phyloP scores from a whole-genome alignment of 192 early-diverging fungal species.

The Phycomyces nitens region DNA sequence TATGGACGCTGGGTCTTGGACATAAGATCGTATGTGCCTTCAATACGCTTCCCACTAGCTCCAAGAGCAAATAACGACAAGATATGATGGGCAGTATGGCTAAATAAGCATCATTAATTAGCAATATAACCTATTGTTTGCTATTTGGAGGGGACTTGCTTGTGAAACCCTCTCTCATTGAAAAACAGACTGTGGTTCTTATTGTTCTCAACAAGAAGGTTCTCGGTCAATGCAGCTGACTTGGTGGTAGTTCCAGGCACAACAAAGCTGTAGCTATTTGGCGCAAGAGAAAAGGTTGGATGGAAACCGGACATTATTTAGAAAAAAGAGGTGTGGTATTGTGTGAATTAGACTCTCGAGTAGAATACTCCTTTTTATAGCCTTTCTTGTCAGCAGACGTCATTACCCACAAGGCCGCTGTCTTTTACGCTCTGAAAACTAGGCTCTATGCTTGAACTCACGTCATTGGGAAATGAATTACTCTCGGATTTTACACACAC shows the following conservation, averaged over 20 bases:
- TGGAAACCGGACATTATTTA: slow-evolving; percentile 9
- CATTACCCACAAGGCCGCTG: too few species aligned
- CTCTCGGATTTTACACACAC: too few species aligned
- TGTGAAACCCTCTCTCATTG: slow-evolving; percentile 52
- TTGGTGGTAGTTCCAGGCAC: slow-evolving; percentile 43
- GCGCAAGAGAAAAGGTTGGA: background rate
- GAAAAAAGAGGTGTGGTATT: background rate
- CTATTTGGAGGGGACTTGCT: too few species aligned
- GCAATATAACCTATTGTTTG: too few species aligned
- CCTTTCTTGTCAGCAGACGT: too few species aligned
- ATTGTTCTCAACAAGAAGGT: slow-evolving; percentile 45
- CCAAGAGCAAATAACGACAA: slow-evolving; percentile 56
- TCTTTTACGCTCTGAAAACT: too few species aligned
- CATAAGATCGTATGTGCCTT: slow-evolving; percentile 47
- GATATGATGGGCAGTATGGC: slow-evolving; percentile 51
- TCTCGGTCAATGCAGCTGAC: slow-evolving; percentile 36
- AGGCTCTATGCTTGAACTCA: too few species aligned
- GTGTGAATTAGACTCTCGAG: background rate
- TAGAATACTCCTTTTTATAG: background rate
- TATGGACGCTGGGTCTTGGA: slow-evolving; percentile 31
- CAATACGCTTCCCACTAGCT: slow-evolving; percentile 42
- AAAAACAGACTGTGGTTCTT: slow-evolving; percentile 54
- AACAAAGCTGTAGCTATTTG: slow-evolving; percentile 10
- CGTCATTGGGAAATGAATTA: too few species aligned
- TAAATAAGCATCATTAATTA: too few species aligned